Evolutionary conservation across 139 green algal species (phyloP).

Genomic region (Desmodesmus armatus): DNA sequence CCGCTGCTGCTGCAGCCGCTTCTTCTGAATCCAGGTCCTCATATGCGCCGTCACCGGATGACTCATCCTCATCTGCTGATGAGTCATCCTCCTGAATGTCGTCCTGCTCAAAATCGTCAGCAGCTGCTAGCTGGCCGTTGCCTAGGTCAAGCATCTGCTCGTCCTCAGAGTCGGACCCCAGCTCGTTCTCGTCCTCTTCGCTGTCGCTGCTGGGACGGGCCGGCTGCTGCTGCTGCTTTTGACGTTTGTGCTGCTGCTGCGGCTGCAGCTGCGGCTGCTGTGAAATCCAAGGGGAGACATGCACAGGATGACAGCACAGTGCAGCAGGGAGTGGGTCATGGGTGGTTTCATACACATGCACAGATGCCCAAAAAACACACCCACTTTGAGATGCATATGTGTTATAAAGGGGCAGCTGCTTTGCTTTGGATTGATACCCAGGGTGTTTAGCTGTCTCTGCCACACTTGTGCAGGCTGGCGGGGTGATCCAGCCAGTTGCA

Average conservation of each 20-base stretch:
- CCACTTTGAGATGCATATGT: too few species aligned
- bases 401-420: too few species aligned
- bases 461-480: too few species aligned
- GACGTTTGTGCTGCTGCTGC: not conserved
- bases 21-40: not conserved
- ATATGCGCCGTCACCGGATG: not conserved
- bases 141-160: conserved; percentile 33
- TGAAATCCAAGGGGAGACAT: too few species aligned
- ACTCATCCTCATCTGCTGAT: conserved; percentile 11
- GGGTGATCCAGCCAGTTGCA: too few species aligned
- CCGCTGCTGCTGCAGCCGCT: not conserved
- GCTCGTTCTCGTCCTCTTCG: not conserved
- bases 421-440: too few species aligned
- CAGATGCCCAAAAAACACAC: too few species aligned
- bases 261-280: too few species aligned
- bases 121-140: not conserved
- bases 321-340: too few species aligned
- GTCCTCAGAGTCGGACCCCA: not conserved
- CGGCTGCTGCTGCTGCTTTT: conserved; percentile 38
- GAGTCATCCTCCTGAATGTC: conserved; percentile 19
- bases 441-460: too few species aligned
- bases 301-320: too few species aligned
- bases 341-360: too few species aligned
- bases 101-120: conserved; percentile 36
- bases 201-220: not conserved